phyloP scores from a whole-genome alignment of 805 yeast genomes.

The Novakomyces olei region DNA sequence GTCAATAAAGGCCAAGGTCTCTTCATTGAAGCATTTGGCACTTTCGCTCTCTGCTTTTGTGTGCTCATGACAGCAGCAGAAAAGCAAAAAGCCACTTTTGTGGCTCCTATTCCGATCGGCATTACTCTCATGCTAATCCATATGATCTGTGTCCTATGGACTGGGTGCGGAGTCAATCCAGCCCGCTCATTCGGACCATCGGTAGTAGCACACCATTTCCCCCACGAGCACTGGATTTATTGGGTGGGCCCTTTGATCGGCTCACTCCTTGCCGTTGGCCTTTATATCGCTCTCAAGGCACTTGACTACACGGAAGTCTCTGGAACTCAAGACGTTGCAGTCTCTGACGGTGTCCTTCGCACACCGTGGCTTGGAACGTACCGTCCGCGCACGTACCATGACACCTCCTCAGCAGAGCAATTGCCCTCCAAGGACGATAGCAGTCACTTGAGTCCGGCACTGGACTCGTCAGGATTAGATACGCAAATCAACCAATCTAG shows the following conservation, averaged over 20 bases:
- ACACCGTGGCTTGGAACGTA: no score
- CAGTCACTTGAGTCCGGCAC: no score
- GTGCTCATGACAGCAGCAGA: constrained; percentile 71
- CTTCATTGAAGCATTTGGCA: constrained; percentile 64
- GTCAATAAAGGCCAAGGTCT: constrained; percentile 52
- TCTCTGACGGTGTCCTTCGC: no score
- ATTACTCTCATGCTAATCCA: constrained; percentile 62
- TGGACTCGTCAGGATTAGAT: no score
- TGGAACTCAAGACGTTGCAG: constrained; percentile 43
- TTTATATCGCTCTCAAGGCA: constrained; percentile 44
- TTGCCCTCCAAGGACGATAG: no score
- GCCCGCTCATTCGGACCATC: constrained; percentile 77
- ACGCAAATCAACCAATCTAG: no score
- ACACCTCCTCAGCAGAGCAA: no score
- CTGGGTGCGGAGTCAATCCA: constrained; percentile 85
- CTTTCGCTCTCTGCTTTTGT: constrained; percentile 47
- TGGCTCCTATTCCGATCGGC: constrained; percentile 73
- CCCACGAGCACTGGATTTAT: constrained; percentile 73
- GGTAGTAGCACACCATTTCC: constrained; percentile 50
- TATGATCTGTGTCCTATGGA: constrained; percentile 55
- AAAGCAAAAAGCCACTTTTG: constrained; percentile 47
- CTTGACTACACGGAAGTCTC: constrained; percentile 47
- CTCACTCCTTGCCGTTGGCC: constrained; percentile 36
- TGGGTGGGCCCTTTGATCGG: constrained; percentile 79
- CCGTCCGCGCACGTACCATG: no score